Evolutionary conservation across 2,329 filamentous ascomycete species (phyloP).

Genomic region (Alternaria brassicae): DNA sequence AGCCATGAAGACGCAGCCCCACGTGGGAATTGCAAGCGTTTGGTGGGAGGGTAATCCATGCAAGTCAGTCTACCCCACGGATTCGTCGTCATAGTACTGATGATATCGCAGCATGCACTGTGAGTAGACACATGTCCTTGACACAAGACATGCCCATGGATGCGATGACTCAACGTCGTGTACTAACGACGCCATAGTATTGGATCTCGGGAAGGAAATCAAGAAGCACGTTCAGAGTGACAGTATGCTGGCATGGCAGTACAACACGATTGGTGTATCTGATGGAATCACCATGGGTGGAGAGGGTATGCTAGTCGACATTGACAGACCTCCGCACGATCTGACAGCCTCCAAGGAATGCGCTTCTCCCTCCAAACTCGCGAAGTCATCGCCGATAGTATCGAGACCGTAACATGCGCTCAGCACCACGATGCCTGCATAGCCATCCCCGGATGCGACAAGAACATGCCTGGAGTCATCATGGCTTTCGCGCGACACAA

Average conservation of each 20-base stretch:
- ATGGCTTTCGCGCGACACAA: constrained; percentile 94
- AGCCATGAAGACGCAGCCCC: constrained; percentile 87
- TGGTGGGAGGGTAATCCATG: constrained; percentile 99
- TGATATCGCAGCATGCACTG: constrained; percentile 57
- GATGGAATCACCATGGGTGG: constrained; percentile 96
- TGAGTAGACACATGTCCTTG: constrained; percentile 35
- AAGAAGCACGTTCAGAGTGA: constrained; percentile 82
- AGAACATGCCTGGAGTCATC: constrained; percentile 94
- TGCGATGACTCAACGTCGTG: constrained; percentile 15
- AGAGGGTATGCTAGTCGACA: constrained; percentile 65
- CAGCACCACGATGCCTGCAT: constrained; percentile 95
- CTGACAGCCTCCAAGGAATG: constrained; percentile 71
- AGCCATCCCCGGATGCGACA: constrained; percentile 91
- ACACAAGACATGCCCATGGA: constrained; percentile 11
- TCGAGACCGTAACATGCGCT: constrained; percentile 90
- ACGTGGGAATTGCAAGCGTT: constrained; percentile 88
- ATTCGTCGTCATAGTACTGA: constrained; percentile 31
- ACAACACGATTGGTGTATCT: constrained; percentile 87
- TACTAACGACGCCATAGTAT: constrained; percentile 60
- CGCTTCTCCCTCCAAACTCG: constrained; percentile 88
- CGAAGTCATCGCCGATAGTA: constrained; percentile 92
- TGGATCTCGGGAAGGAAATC: constrained; percentile 86
- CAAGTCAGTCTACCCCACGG: constrained; percentile 67
- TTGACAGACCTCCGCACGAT: neutral
- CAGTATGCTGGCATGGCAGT: constrained; percentile 93